Percentiles rank a stretch among this genome's conserved stretches.
phyloP scores from a whole-genome alignment of 306 rosid species.

The Casuarina glauca region DNA sequence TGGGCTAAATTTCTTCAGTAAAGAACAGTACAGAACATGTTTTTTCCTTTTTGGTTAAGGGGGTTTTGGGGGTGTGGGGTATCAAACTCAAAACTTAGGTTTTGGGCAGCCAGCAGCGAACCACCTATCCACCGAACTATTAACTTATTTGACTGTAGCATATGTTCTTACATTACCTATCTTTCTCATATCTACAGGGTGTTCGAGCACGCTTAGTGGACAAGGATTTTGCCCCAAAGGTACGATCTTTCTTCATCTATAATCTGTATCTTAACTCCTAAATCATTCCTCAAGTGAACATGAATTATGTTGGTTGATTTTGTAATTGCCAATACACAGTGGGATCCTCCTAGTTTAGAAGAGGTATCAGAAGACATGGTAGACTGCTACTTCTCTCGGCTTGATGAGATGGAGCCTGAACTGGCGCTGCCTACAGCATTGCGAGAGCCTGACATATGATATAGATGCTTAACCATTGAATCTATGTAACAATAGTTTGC shows the following conservation, averaged over 20 bases:
- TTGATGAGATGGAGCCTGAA: conserved; percentile 62
- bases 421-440: conserved; percentile 65
- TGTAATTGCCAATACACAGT: conserved; percentile 52
- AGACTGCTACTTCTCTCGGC: conserved; percentile 57
- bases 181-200: conserved; percentile 50
- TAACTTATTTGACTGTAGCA: neutral
- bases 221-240: conserved; percentile 93
- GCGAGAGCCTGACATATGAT: conserved; percentile 78
- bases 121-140: no score
- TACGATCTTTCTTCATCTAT: conserved; percentile 28
- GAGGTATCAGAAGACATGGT: conserved; percentile 87
- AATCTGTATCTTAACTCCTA: neutral
- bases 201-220: conserved; percentile 83
- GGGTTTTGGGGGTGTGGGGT: no score
- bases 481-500: conserved; percentile 22
- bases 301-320: conserved; percentile 5
- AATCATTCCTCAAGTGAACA: neutral
- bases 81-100: no score
- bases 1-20: conserved; percentile 22
- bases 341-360: conserved; percentile 75
- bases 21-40: no score
- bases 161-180: conserved; percentile 12
- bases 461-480: conserved; percentile 8
- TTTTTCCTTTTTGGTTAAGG: no score
- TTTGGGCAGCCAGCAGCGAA: no score